Evolutionary conservation across 805 yeast species (phyloP).

Genomic region (Saccharomycopsis guyanensis): DNA sequence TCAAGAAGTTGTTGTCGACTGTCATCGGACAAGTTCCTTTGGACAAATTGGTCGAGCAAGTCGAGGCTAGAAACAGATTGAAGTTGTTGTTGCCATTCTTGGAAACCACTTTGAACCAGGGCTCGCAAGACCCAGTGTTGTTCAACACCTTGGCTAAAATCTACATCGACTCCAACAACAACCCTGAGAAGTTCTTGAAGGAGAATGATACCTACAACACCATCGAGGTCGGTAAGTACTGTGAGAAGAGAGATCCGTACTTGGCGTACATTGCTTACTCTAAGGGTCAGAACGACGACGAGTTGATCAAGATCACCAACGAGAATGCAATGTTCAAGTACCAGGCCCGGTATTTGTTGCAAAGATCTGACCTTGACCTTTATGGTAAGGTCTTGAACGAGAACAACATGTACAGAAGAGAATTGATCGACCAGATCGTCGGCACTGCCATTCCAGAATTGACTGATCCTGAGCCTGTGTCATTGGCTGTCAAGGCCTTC

Average conservation of each 20-base stretch:
- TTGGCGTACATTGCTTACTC: constrained; percentile 96
- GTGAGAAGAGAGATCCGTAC: constrained; percentile 98
- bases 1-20: constrained; percentile 70
- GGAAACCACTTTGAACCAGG: constrained; percentile 78
- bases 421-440: constrained; percentile 86
- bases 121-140: constrained; percentile 83
- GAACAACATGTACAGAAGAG: constrained; percentile 83
- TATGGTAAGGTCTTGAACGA: constrained; percentile 74
- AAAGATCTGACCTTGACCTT: constrained; percentile 75
- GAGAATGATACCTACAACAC: constrained; percentile 89
- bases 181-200: constrained; percentile 92
- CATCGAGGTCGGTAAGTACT: constrained; percentile 92
- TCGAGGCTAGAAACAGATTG: constrained; percentile 91
- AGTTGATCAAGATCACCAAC: constrained; percentile 84
- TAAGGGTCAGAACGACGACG: constrained; percentile 87
- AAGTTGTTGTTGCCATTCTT: constrained; percentile 88
- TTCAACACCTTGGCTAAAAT: constrained; percentile 95
- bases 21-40: constrained; percentile 95
- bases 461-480: constrained; percentile 87
- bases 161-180: constrained; percentile 94
- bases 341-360: constrained; percentile 92
- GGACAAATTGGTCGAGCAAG: constrained; percentile 82
- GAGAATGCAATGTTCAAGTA: constrained; percentile 97
- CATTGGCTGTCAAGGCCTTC: constrained; percentile 88
- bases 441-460: constrained; percentile 95